A percentile compares a stretch with the other conserved stretches of the same genome.
Evolutionary conservation across 2,329 filamentous ascomycete species (phyloP).

Genomic region (Aspergillus latus): DNA sequence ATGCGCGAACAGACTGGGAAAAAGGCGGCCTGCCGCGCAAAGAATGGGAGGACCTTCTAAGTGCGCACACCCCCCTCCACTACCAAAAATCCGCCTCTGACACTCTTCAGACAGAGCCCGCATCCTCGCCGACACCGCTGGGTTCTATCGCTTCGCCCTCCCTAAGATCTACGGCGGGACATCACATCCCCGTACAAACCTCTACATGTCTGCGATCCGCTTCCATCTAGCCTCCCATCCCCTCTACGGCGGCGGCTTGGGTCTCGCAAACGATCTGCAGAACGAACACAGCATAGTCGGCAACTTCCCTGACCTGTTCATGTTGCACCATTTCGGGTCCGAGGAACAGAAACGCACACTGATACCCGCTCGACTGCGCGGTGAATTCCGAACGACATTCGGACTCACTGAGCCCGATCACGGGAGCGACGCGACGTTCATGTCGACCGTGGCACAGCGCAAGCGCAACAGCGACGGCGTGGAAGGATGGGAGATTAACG

Average conservation of each 20-base stretch:
- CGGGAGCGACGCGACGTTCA: conserved; percentile 63
- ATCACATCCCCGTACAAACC: conserved; percentile 47
- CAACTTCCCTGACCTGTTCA: conserved; percentile 63
- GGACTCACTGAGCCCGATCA: conserved; percentile 63
- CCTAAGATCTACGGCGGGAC: conserved; percentile 57
- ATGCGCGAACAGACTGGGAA: conserved; percentile 62
- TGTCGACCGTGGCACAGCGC: conserved; percentile 55
- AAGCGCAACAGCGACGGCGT: conserved; percentile 28
- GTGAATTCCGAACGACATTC: conserved; percentile 59
- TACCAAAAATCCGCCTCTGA: background rate
- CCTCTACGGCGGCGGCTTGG: conserved; percentile 46
- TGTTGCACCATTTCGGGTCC: conserved; percentile 62
- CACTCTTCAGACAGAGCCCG: conserved; percentile 41
- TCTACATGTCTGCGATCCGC: conserved; percentile 64
- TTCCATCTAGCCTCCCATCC: conserved; percentile 59
- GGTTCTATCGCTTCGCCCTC: conserved; percentile 61
- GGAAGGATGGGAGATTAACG: conserved; percentile 51
- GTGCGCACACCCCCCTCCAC: background rate
- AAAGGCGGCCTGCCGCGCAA: conserved; percentile 55
- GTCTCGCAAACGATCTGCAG: conserved; percentile 64
- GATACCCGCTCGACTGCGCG: conserved; percentile 54
- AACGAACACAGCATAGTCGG: conserved; percentile 64
- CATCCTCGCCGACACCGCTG: conserved; percentile 57
- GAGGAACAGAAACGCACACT: conserved; percentile 55
- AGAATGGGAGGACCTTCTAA: conserved; percentile 57